Percentiles rank a stretch among this genome's conserved stretches.
Conservation (phyloP, 1,284 basidiomycete species). For the Entoloma clypeatum region DNA sequence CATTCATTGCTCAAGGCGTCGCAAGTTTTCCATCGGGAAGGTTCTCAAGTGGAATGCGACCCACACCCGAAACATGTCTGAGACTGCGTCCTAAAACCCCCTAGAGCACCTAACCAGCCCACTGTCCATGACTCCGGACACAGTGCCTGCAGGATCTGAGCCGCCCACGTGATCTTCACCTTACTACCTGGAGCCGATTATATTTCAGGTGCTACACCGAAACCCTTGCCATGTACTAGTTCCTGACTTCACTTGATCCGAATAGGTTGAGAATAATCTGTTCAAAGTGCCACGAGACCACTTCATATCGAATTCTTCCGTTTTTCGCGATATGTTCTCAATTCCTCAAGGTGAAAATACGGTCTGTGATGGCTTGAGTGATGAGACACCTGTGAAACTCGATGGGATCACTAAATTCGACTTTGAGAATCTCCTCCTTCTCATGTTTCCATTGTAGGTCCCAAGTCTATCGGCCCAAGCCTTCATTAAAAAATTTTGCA, state of each 20-base stretch:
- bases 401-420: slow-evolving; percentile 11
- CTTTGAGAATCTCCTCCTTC: slow-evolving; percentile 12
- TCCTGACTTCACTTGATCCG: neutral
- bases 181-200: slow-evolving; percentile 14
- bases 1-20: no score
- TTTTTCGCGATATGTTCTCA: slow-evolving; percentile 12
- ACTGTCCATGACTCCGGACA: neutral
- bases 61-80: no score
- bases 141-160: neutral
- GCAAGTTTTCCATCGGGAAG: no score
- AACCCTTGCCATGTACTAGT: neutral
- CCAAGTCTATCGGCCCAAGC: no score
- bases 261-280: slow-evolving; percentile 13
- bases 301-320: slow-evolving; percentile 8
- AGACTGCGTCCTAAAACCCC: no score
- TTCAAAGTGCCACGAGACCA: slow-evolving; percentile 8
- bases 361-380: slow-evolving; percentile 8
- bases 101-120: neutral
- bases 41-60: no score
- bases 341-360: slow-evolving; percentile 4
- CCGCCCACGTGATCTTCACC: slow-evolving; percentile 4
- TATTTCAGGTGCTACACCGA: slow-evolving; percentile 11
- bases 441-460: slow-evolving; percentile 13
- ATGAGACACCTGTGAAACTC: slow-evolving; percentile 8
- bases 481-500: neutral